Base-by-base conservation (phyloP, 2,329 filamentous ascomycete genomes). In the Venturia pyrina region DNA sequence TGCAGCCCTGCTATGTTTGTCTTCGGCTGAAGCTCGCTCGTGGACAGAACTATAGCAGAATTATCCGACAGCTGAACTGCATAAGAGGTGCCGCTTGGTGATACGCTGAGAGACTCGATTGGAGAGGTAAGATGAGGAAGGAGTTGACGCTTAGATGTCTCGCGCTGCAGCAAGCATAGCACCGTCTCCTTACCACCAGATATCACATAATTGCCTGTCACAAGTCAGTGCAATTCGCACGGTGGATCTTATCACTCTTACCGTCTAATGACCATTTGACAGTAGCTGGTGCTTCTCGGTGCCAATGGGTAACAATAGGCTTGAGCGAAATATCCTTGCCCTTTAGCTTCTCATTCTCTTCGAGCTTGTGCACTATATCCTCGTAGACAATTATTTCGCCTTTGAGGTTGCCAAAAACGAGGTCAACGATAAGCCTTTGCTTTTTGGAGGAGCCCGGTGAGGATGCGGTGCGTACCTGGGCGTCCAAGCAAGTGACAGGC, bases 261-360 rank as follows among this genome's bases (percentile, higher is more conserved):
- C 93, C 93, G 81, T 99, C 95, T 70, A 82, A 82, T 17, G 95
- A 97, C 90, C 93, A 98, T 76, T 95, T 96, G 66, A 96, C 82
- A 11, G 90, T 84, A 71, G 89, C 88, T 10, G 97, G 92, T 62
- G 88, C 85, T 70, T 88, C 87, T 71, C 92, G 85, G 76, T 99
- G 95, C 95, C 95, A 99, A 75, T 98, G 95, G 64, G 93, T 81
- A 69, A 88, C 89, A 66, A 88, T 86, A 24, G 83, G 81, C 50
- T 69, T 17, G 65, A 64, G 1, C 70, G 70, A 68, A 71, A 73
- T 65, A 72, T 78, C 76, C 70, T 79, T 78, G 72, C 69, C 69
- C 63, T 76, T 75, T 21, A 59, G 68, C 62, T 81, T 81, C 65
- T 80, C 78, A 48, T 74, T 73, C 5, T 73, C 74, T 67, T 76